Evolutionary conservation across 441 rosid species (phyloP), one percentile per base, ranked within the genome.

Genomic region (Gossypium trilobum): DNA sequence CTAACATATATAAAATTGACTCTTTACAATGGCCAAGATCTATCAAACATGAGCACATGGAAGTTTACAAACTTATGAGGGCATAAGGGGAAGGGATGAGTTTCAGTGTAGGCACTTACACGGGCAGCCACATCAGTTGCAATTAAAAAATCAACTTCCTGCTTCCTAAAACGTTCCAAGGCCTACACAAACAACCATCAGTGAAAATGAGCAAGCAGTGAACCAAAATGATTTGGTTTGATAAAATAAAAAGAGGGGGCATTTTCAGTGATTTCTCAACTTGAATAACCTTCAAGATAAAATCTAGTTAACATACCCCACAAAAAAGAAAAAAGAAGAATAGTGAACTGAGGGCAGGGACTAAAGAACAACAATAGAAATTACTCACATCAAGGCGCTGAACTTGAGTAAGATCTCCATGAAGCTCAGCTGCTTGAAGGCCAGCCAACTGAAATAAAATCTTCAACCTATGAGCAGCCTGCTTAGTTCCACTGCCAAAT

Each of bases 61-160:
- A 71, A 46, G 22, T 23, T 67, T 25, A 67, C 58, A 67, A 48
- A 8, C 13, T 67, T 50, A 39, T 16, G 64, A 52, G 10, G 36
- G 39, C 72, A 75, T 16, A 31, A 19, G 46, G 17, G 39, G 17
- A 31, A 33, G 52, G n/a, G 23, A 58, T 13, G 48, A 69, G 22
- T 39, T 36, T 51, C 62, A 55, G 50, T 67, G 73, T 61, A 19
- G 68, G 14, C 68, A 83, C 99, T 88, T 76, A 95, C 97, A 78
- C 98, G 91, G 72, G 97, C 98, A 70, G 97, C 97, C 63, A 93
- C 97, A 81, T 95, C 97, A 2, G 98, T 93, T 31, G 97, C 98
- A 83, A 91, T 88, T 83, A 93, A 81, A 82, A 93, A 93, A 78
- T 95, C 98, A 59, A 85, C 97, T 82, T 89, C 78, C 78, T 88